Evolutionary conservation across 768 basidiomycete species (phyloP).

Genomic region (Melanogaster broomeanus): DNA sequence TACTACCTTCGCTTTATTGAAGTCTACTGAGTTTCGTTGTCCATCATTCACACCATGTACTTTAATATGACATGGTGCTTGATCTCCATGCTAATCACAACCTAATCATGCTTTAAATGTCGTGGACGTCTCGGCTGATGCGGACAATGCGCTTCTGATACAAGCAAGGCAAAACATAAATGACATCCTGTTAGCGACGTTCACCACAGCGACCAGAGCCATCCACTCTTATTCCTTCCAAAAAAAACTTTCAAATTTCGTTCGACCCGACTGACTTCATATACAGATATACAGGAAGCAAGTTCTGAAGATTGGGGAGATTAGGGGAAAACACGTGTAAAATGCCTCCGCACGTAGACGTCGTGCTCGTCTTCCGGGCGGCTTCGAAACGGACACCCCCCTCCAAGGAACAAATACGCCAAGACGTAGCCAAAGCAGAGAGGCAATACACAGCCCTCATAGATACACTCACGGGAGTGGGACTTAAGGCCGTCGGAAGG

Average conservation of each 20-base stretch:
- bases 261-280: too few relatives aligned
- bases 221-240: too few relatives aligned
- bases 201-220: too few relatives aligned
- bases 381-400: constrained; percentile 38
- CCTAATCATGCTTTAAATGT: too few relatives aligned
- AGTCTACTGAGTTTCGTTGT: background rate
- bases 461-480: constrained; percentile 57
- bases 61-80: background rate
- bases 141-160: too few relatives aligned
- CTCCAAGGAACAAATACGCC: constrained; percentile 62
- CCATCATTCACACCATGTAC: background rate
- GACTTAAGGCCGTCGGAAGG: constrained; percentile 71
- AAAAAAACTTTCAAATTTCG: too few relatives aligned
- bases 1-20: background rate
- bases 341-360: constrained; percentile 64
- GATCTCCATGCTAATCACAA: too few relatives aligned
- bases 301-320: background rate
- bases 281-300: background rate
- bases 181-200: too few relatives aligned
- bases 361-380: constrained; percentile 72
- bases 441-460: constrained; percentile 70
- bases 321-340: background rate
- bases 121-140: too few relatives aligned
- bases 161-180: too few relatives aligned
- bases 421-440: constrained; percentile 64